These are phyloP conservation scores for Bertia moriformis DNA, from an alignment of 2,329 filamentous ascomycete species.

Conservation along the genomic window DNA sequence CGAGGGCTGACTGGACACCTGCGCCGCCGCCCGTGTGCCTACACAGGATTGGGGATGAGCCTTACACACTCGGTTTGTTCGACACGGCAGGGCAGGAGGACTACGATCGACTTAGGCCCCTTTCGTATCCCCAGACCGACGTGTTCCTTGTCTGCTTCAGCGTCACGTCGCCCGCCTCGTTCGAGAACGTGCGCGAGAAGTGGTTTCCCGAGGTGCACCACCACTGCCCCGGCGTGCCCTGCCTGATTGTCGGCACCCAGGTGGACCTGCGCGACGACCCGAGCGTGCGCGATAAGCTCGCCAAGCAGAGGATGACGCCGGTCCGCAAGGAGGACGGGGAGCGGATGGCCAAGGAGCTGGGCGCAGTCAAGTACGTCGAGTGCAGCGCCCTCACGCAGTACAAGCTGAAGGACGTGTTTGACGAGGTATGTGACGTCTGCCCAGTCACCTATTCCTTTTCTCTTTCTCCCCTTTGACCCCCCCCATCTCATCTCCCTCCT, in stretches of 20 bases:
- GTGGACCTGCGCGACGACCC: constrained; percentile 86
- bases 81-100: constrained; percentile 99
- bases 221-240: constrained; percentile 94
- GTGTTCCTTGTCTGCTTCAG: constrained; percentile 99
- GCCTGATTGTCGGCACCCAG: constrained; percentile 94
- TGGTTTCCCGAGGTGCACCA: constrained; percentile 99
- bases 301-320: constrained; percentile 90
- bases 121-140: constrained; percentile 96
- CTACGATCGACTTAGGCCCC: constrained; percentile 89
- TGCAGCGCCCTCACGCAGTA: constrained; percentile 96
- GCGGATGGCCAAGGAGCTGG: constrained; percentile 91
- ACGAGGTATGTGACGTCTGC: too few species aligned
- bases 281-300: constrained; percentile 75
- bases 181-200: constrained; percentile 98
- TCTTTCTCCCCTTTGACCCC: too few species aligned
- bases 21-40: too few species aligned
- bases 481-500: too few species aligned
- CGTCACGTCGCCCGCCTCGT: constrained; percentile 90
- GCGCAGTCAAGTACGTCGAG: constrained; percentile 96
- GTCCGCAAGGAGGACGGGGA: constrained; percentile 88
- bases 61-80: constrained; percentile 91
- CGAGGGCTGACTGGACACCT: too few species aligned
- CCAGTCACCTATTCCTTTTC: too few species aligned
- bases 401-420: constrained; percentile 97
- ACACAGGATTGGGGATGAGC: constrained; percentile 94